Percentiles rank a stretch among this genome's conserved stretches.
Conservation (phyloP, 2,329 filamentous ascomycete species). For the Stagonosporopsis tanaceti region DNA sequence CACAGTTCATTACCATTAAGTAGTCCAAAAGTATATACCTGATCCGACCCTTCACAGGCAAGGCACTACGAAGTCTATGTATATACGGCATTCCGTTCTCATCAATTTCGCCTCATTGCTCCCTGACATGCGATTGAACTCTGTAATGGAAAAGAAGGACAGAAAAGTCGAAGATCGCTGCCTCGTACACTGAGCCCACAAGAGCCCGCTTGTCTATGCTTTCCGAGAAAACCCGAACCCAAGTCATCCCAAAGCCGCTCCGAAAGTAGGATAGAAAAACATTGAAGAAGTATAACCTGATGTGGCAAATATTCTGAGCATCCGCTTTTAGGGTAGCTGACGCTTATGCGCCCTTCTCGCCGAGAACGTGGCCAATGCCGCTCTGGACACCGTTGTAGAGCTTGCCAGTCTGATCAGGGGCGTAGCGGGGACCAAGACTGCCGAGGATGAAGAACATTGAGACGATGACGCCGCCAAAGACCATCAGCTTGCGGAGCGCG, state of each 20-base stretch:
- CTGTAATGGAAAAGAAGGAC: conserved; percentile 21
- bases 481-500: conserved; percentile 76
- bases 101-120: conserved; percentile 39
- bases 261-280: conserved; percentile 39
- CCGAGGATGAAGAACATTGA: conserved; percentile 74
- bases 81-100: conserved; percentile 39
- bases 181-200: conserved; percentile 26
- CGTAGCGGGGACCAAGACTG: conserved; percentile 52
- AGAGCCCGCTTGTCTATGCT: conserved; percentile 46
- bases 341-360: conserved; percentile 35
- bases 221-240: conserved; percentile 35
- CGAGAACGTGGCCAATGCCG: conserved; percentile 40
- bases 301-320: conserved; percentile 12
- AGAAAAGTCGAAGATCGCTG: conserved; percentile 14
- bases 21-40: conserved; percentile 38
- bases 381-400: conserved; percentile 46
- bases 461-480: conserved; percentile 70
- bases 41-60: conserved; percentile 28
- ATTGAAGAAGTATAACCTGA: conserved; percentile 36
- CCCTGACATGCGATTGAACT: conserved; percentile 34
- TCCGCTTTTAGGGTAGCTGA: conserved; percentile 1
- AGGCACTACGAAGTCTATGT: conserved; percentile 40
- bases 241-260: conserved; percentile 25
- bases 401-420: conserved; percentile 48
- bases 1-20: conserved; percentile 44